A percentile compares a stretch with the other conserved stretches of the same genome.
These are phyloP conservation scores for Xylaria sp. DNA, from an alignment of 2,329 filamentous ascomycete genomes.

Conservation along the genomic window DNA sequence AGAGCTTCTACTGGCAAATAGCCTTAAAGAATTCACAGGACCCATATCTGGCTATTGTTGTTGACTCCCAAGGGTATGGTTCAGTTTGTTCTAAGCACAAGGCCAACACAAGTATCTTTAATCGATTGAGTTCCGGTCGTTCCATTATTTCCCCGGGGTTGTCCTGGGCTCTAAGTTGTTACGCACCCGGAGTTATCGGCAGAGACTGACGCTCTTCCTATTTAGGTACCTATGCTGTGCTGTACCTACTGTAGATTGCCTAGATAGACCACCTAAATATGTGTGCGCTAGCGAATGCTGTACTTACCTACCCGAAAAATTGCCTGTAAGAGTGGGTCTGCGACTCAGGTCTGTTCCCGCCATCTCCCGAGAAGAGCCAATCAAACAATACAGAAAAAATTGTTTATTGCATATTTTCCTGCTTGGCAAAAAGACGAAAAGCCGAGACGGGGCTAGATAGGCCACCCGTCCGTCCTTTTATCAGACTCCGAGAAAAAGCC, in stretches of 20 bases:
- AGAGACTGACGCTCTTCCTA: neutral
- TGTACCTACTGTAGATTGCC: neutral
- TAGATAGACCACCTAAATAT: neutral
- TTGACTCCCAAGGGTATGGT: neutral
- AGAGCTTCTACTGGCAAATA: conserved; percentile 9
- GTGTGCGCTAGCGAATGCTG: neutral
- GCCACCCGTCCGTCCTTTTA: conserved; percentile 24
- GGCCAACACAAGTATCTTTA: neutral
- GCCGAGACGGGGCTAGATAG: conserved; percentile 13
- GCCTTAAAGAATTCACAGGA: neutral
- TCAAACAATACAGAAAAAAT: conserved; percentile 24
- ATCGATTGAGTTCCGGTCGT: neutral
- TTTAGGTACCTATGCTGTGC: neutral
- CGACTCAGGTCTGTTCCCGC: conserved; percentile 24
- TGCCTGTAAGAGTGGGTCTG: conserved; percentile 25
- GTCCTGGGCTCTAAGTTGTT: neutral
- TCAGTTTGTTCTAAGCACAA: neutral
- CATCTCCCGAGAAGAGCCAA: conserved; percentile 22
- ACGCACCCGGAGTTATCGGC: conserved; percentile 33
- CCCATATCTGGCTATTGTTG: neutral
- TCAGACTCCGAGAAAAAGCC: conserved; percentile 35
- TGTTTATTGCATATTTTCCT: conserved; percentile 32
- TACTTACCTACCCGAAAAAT: conserved; percentile 28
- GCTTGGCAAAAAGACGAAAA: conserved; percentile 20
- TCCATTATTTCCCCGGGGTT: neutral